Percentiles rank a stretch among this genome's conserved stretches.
Conservation (phyloP, 441 rosid species). For the Erodium trifolium region DNA sequence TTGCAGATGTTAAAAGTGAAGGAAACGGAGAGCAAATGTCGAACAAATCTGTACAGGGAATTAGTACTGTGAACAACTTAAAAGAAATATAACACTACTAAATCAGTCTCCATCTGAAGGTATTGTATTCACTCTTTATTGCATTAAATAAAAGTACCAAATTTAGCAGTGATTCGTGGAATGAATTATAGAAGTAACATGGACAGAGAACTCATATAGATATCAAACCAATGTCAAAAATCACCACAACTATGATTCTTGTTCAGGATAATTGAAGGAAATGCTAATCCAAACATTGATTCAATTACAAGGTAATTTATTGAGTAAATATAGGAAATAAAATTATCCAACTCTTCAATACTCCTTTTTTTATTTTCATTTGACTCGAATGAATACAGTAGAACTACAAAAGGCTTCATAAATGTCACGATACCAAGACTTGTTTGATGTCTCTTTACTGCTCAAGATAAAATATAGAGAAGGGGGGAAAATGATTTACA, state of each 20-base stretch:
- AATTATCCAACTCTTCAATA: neutral
- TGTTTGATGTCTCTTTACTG: neutral
- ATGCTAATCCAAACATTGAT: neutral
- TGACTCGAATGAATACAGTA: neutral
- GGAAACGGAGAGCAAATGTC: neutral
- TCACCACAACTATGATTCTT: neutral
- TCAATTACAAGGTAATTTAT: neutral
- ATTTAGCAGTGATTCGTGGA: neutral
- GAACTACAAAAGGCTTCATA: neutral
- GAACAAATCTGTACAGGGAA: neutral
- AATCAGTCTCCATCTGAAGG: neutral
- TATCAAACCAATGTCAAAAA: neutral
- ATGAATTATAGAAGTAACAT: neutral
- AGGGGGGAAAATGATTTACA: slow-evolving; percentile 30
- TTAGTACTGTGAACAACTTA: no score
- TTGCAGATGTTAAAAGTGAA: neutral
- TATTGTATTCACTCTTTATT: neutral
- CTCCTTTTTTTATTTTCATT: neutral
- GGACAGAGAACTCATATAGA: neutral
- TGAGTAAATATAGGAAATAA: neutral
- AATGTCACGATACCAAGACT: neutral
- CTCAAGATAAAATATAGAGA: neutral
- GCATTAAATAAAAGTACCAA: neutral
- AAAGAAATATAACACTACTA: neutral
- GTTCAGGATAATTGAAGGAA: neutral